These are phyloP conservation scores for Hevea brasiliensis DNA, from an alignment of 345 rosid genomes.

Conservation along the genomic window DNA sequence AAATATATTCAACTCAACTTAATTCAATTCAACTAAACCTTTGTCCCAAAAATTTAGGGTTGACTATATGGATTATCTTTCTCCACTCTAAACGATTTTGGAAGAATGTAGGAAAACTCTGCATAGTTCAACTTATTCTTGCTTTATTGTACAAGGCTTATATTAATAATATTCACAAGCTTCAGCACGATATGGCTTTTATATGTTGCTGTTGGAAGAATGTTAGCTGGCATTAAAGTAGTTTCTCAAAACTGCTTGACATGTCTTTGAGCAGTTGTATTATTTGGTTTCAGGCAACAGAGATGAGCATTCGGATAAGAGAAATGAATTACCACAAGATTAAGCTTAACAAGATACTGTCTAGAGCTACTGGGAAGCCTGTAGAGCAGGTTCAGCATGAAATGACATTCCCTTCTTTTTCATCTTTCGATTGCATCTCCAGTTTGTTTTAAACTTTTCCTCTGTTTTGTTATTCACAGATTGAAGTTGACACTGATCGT, in stretches of 20 bases:
- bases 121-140: neutral
- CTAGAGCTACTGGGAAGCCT: slow-evolving; percentile 78
- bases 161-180: neutral
- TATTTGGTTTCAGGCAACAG: slow-evolving; percentile 59
- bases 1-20: too few species aligned
- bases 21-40: too few species aligned
- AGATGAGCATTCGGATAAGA: slow-evolving; percentile 63
- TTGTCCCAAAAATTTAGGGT: too few species aligned
- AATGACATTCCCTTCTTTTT: neutral
- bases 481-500: slow-evolving; percentile 74
- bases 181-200: neutral
- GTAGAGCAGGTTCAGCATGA: slow-evolving; percentile 51
- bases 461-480: slow-evolving; percentile 36
- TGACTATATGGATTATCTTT: too few species aligned
- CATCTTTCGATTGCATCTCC: neutral
- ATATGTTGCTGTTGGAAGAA: neutral
- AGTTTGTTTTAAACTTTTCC: neutral
- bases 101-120: too few species aligned
- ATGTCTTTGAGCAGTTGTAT: slow-evolving; percentile 9
- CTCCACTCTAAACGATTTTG: too few species aligned
- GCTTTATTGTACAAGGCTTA: neutral
- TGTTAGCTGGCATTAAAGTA: too few species aligned
- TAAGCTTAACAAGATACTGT: slow-evolving; percentile 75
- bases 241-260: too few species aligned
- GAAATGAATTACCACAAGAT: slow-evolving; percentile 79